phyloP scores from a whole-genome alignment of 805 yeast species.

The Wickerhamiella brachini region DNA sequence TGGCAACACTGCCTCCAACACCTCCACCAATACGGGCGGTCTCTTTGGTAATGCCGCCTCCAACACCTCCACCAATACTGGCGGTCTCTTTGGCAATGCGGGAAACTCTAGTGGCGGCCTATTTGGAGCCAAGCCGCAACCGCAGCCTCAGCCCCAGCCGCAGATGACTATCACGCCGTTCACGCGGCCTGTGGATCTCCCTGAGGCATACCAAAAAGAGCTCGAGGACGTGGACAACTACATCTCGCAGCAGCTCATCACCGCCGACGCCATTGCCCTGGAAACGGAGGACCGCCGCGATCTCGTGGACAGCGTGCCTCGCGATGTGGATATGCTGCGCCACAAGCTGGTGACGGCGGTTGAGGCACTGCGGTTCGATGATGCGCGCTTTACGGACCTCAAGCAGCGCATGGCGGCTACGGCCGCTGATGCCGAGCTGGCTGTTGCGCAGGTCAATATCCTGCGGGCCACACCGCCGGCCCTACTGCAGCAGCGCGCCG shows the following conservation, averaged over 20 bases:
- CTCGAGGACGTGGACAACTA: slow-evolving; percentile 42
- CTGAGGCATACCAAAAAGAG: slow-evolving; percentile 38
- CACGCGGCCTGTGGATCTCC: slow-evolving; percentile 46
- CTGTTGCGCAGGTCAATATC: slow-evolving; percentile 17
- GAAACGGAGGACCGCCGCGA: slow-evolving; percentile 29
- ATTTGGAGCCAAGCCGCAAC: slow-evolving; percentile 2
- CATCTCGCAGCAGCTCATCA: slow-evolving; percentile 38
- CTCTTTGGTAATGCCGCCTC: slow-evolving; percentile 9
- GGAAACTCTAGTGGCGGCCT: slow-evolving; percentile 10
- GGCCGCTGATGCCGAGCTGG: slow-evolving; percentile 23
- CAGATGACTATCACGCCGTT: slow-evolving; percentile 34
- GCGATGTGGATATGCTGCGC: slow-evolving; percentile 38
- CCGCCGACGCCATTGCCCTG: slow-evolving; percentile 36
- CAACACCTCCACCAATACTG: slow-evolving; percentile 1
- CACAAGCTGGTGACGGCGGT: slow-evolving; percentile 36
- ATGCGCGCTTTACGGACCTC: slow-evolving; percentile 21
- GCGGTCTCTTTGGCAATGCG: slow-evolving; percentile 8
- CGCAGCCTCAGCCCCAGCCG: slow-evolving; percentile 15
- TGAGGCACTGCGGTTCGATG: slow-evolving; percentile 40
- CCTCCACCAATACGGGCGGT: slow-evolving; percentile 11
- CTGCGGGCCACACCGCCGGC: slow-evolving; percentile 19
- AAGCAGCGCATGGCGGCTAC: slow-evolving; percentile 16
- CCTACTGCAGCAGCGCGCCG: slow-evolving; percentile 13
- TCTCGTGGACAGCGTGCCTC: slow-evolving; percentile 37
- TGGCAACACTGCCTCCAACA: neutral